Evolutionary conservation across 306 rosid genomes (phyloP), one percentile per base, ranked within the genome.

Genomic region (Quillaja saponaria): DNA sequence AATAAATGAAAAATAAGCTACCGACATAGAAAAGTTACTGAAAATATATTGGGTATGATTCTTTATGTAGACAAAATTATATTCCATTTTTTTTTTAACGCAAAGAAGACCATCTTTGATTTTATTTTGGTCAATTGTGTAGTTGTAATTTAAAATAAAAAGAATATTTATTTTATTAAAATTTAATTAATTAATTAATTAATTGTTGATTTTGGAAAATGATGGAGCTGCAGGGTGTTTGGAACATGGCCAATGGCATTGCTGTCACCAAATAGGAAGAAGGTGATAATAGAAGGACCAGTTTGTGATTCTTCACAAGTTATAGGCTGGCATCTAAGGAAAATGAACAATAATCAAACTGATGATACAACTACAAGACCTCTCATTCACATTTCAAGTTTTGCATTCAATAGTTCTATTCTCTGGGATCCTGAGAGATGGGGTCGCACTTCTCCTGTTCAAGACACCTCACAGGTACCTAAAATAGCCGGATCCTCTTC

Each of bases 361-460:
- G 84, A 78, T 10, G 83, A 76, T 2, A 63, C 80, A 16, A 33
- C 34, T 19, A 10, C 40, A 37, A 80, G 69, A 55, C 81, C 90
- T 71, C 86, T 73, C 0, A 86, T 85, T 76, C 95, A 85, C 63
- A 85, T 89, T 40, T 89, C 99, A 16, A 89, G 89, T 65, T 92
- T 92, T 59, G 96, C 86, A 8, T 92, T 92, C 82, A 92, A 92
- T 53, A 92, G 95, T 49, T 92, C 95, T 13, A 92, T 89, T 19
- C 94, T 89, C 5, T 92, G 96, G 95, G 96, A 92, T 62, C 95
- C 96, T 2, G 96, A 92, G 72, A 81, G 98, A 78, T 92, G 99
- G 99, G 99, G 99, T 63, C 87, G 99, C 49, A 82, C 89, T 76
- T 89, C 96, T 1, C 79, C 99, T 38, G 75, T 81, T 47, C 92